Conservation (phyloP, 75 land plant genomes). For the Gnetum montanum region DNA sequence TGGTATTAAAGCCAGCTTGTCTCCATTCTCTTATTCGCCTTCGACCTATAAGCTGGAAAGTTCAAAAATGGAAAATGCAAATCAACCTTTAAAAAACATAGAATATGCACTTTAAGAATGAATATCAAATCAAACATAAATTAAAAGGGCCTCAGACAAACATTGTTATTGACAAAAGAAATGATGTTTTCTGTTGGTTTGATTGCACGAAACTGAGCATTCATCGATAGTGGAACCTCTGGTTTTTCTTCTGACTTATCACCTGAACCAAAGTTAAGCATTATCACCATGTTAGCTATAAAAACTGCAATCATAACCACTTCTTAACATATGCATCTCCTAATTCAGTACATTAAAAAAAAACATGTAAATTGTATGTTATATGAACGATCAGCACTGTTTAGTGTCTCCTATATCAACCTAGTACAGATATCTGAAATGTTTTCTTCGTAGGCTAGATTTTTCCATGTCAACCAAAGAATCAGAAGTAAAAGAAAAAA, state of each 20-base stretch:
- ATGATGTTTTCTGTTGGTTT: constrained; percentile 56
- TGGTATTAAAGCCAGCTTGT: constrained; percentile 74
- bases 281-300: too few relatives aligned
- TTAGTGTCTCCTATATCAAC: too few relatives aligned
- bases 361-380: too few relatives aligned
- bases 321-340: too few relatives aligned
- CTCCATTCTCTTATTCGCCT: constrained; percentile 68
- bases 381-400: too few relatives aligned
- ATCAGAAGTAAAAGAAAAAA: too few relatives aligned
- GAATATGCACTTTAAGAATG: background rate
- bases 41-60: constrained; percentile 60
- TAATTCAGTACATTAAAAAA: too few relatives aligned
- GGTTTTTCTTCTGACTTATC: constrained; percentile 13
- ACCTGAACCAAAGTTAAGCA: too few relatives aligned
- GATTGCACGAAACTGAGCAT: constrained; percentile 86
- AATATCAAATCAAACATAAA: constrained; percentile 12
- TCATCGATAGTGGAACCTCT: constrained; percentile 28
- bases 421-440: too few relatives aligned
- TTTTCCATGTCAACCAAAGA: too few relatives aligned
- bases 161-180: constrained; percentile 74
- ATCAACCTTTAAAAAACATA: background rate
- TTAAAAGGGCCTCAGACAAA: constrained; percentile 12
- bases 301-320: too few relatives aligned
- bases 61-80: background rate
- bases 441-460: too few relatives aligned